Conservation (phyloP, 495 filamentous ascomycete genomes). For the Neurospora sp. region DNA sequence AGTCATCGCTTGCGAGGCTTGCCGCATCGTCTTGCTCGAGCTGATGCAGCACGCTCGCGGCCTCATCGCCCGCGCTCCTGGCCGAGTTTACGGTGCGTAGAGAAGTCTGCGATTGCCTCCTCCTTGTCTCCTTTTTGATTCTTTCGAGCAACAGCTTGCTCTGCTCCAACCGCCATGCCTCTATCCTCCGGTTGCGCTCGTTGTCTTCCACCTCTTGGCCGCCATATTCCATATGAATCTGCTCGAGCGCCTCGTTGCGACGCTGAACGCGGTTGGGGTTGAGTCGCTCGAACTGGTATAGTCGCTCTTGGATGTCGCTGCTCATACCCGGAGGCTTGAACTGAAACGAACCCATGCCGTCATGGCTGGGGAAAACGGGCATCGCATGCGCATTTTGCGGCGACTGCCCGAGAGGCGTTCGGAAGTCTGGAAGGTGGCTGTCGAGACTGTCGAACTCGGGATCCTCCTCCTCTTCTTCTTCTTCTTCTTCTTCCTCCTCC, state of each 20-base stretch:
- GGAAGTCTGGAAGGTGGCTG: conserved; percentile 78
- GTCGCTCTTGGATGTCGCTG: conserved; percentile 56
- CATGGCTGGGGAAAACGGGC: conserved; percentile 75
- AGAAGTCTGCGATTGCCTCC: conserved; percentile 37
- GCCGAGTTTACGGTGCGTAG: conserved; percentile 4
- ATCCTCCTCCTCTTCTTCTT: conserved; percentile 49
- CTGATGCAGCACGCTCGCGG: conserved; percentile 12
- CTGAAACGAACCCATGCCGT: conserved; percentile 78
- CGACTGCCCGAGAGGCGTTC: conserved; percentile 40
- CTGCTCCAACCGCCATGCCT: conserved; percentile 87
- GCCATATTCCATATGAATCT: conserved; percentile 43
- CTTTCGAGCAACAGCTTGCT: conserved; percentile 75
- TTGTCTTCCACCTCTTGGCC: conserved; percentile 47
- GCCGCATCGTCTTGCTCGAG: conserved; percentile 24
- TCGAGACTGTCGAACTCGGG: conserved; percentile 85
- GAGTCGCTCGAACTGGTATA: conserved; percentile 77
- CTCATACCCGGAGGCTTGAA: conserved; percentile 32
- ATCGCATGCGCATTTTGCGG: conserved; percentile 20
- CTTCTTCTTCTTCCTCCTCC: conserved; percentile 40
- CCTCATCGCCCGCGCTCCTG: conserved; percentile 9
- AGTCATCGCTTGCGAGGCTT: conserved; percentile 21
- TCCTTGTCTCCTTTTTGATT: conserved; percentile 74
- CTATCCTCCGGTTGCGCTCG: conserved; percentile 73
- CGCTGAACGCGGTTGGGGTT: conserved; percentile 64
- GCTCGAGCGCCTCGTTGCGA: conserved; percentile 51